Conservation (phyloP, 768 basidiomycete species). For the Cubamyces sp. region DNA sequence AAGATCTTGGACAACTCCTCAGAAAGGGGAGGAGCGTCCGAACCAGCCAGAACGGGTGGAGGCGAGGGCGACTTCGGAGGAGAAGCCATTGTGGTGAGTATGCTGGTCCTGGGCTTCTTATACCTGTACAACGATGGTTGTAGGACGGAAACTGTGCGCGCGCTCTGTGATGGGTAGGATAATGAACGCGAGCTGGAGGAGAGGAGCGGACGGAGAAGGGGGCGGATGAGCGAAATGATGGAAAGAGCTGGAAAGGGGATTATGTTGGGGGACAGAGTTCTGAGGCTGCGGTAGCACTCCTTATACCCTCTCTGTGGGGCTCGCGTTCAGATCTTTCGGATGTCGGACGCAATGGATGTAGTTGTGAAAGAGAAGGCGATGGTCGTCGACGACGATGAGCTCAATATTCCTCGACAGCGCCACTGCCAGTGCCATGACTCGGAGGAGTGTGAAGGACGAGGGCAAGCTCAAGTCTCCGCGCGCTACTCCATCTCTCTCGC, state of each 20-base stretch:
- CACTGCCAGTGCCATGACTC: too few relatives aligned
- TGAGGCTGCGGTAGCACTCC: too few relatives aligned
- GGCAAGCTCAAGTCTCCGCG: too few relatives aligned
- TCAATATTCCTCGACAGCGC: not conserved
- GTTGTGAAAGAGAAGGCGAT: not conserved
- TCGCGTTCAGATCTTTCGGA: too few relatives aligned
- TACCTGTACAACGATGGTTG: too few relatives aligned
- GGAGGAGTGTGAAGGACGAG: too few relatives aligned
- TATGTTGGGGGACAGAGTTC: not conserved
- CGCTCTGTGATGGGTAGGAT: not conserved
- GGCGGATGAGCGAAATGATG: conserved; percentile 7
- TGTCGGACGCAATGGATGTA: too few relatives aligned
- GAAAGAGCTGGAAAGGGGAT: conserved; percentile 4
- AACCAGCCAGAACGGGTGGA: not conserved
- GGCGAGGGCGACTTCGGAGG: conserved; percentile 5
- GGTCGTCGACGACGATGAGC: not conserved
- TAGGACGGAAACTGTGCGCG: too few relatives aligned
- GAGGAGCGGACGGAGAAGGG: conserved; percentile 1
- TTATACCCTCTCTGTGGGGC: too few relatives aligned
- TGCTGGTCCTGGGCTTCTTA: too few relatives aligned
- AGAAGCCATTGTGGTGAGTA: conserved; percentile 8
- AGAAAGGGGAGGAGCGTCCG: not conserved
- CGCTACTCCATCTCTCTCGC: too few relatives aligned
- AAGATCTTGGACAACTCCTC: conserved; percentile 10
- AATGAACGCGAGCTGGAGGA: not conserved